Evolutionary conservation across 345 rosid genomes (phyloP), one percentile per base, ranked within the genome.

Genomic region (Salix koriyanagi): DNA sequence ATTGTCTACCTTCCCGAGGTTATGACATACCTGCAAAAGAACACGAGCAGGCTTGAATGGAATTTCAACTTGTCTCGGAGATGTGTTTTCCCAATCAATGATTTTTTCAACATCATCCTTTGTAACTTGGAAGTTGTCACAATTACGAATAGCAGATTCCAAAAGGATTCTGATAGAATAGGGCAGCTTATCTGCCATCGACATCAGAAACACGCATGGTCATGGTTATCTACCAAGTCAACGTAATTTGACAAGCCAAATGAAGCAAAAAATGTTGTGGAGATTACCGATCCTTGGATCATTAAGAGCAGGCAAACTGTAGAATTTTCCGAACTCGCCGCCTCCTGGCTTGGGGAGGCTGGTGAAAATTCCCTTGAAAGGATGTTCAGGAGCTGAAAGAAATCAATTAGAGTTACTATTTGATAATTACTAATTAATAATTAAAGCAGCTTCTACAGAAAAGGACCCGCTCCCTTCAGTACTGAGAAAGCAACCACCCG

Each of bases 11-110:
- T 67, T 60, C 25, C 52, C 30, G 32, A 26, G 28, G 0, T 42
- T 64, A 26, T 30, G 42, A 52, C 73, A 71, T 60, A 84, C 99
- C 99, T 96, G 98, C 75, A 96, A 86, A 71, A 96, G 96, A 58
- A 96, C 98, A 80, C 99, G 96, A 80, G 97, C 98, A 50, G 98
- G 98, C 85, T 96, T 96, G 86, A 96, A 96, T 16, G 99, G 98
- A 70, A 96, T 96, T 86, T 96, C 99, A 26, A 96, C 99, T 82
- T 86, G 99, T 79, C 94, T 94, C 2, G 97, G 97, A 28, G 98
- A 77, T 9, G 93, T 71, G 32, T 90, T 96, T 83, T 91, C 95
- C 99, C 99, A 96, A 69, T 96, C 97, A 67, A 92, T 84, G 26
- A 96, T 96, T 85, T 96, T 96, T 90, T 96, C 98, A 67, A 94